phyloP scores from a whole-genome alignment of 805 yeast species.

The Lipomyces anomalus region DNA sequence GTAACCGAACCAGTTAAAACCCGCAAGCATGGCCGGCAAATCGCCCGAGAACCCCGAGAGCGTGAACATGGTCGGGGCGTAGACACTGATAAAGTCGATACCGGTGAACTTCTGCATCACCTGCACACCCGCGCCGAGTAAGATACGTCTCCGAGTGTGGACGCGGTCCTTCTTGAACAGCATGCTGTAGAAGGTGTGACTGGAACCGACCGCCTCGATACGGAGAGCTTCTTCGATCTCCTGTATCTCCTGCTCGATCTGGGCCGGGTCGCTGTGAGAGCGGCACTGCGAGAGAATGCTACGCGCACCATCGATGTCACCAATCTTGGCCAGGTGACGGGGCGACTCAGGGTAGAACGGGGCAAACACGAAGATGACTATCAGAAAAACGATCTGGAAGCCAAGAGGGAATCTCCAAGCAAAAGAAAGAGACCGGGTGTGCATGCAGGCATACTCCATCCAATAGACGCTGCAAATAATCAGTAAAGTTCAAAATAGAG shows the following conservation, averaged over 20 bases:
- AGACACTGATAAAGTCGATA: constrained; percentile 39
- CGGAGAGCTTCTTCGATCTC: constrained; percentile 23
- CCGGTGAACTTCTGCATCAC: constrained; percentile 41
- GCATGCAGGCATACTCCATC: constrained; percentile 59
- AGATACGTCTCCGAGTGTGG: constrained; percentile 42
- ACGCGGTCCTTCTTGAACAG: constrained; percentile 40
- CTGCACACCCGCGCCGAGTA: constrained; percentile 35
- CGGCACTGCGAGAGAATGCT: constrained; percentile 16
- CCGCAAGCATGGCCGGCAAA: constrained; percentile 42
- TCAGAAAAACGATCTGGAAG: constrained; percentile 56
- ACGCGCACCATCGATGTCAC: constrained; percentile 57
- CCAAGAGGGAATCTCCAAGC: constrained; percentile 73
- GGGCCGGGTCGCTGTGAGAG: constrained; percentile 13
- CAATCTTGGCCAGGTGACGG: constrained; percentile 65
- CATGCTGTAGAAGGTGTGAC: constrained; percentile 47
- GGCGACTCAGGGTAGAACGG: constrained; percentile 75
- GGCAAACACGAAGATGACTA: constrained; percentile 50
- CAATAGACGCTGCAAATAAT: too few species aligned
- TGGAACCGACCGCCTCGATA: constrained; percentile 29
- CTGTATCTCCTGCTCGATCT: constrained; percentile 15
- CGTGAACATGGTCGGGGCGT: constrained; percentile 41
- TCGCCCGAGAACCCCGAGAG: constrained; percentile 35
- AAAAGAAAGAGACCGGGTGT: constrained; percentile 24
- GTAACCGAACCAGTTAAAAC: constrained; percentile 41
- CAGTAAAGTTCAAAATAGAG: too few species aligned